Conservation (phyloP, 2,329 filamentous ascomycete genomes). For the Cordyceps farinosa region DNA sequence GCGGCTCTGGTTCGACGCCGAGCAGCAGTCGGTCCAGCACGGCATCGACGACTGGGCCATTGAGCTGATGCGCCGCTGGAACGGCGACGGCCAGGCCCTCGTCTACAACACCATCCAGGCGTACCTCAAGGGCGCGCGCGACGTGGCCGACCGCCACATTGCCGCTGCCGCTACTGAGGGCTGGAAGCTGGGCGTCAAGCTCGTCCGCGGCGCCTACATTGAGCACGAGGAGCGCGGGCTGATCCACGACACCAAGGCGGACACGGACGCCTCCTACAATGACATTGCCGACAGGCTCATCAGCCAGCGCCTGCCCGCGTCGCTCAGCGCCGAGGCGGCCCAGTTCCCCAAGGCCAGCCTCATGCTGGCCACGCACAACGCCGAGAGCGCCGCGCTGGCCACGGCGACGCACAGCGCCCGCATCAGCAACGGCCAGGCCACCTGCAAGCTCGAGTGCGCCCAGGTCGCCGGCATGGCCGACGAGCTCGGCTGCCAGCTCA, state of each 20-base stretch:
- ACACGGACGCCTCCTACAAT: conserved; percentile 66
- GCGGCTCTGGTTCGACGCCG: conserved; percentile 71
- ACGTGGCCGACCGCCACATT: conserved; percentile 53
- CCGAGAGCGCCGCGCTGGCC: conserved; percentile 55
- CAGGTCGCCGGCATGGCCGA: conserved; percentile 90
- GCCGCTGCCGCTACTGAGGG: conserved; percentile 48
- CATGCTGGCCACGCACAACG: conserved; percentile 75
- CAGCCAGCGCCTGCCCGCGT: conserved; percentile 40
- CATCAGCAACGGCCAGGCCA: conserved; percentile 12
- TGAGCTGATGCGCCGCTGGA: conserved; percentile 68
- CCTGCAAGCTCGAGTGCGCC: conserved; percentile 40
- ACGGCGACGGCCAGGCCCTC: conserved; percentile 57
- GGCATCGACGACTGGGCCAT: conserved; percentile 73
- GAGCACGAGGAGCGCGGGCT: conserved; percentile 59
- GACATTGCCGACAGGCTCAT: conserved; percentile 61
- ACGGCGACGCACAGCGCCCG: conserved; percentile 27
- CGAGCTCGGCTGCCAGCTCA: conserved; percentile 64
- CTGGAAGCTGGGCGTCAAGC: conserved; percentile 63
- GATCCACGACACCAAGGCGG: conserved; percentile 62
- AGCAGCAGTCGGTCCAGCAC: conserved; percentile 67
- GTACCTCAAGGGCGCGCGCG: conserved; percentile 58
- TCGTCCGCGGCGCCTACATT: conserved; percentile 66
- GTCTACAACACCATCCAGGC: conserved; percentile 73
- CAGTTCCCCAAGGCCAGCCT: conserved; percentile 53
- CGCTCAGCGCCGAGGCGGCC: conserved; percentile 22